A percentile compares a stretch with the other conserved stretches of the same genome.
These are phyloP conservation scores for Pseudopithomyces maydicus DNA, from an alignment of 2,329 filamentous ascomycete genomes.

Conservation along the genomic window DNA sequence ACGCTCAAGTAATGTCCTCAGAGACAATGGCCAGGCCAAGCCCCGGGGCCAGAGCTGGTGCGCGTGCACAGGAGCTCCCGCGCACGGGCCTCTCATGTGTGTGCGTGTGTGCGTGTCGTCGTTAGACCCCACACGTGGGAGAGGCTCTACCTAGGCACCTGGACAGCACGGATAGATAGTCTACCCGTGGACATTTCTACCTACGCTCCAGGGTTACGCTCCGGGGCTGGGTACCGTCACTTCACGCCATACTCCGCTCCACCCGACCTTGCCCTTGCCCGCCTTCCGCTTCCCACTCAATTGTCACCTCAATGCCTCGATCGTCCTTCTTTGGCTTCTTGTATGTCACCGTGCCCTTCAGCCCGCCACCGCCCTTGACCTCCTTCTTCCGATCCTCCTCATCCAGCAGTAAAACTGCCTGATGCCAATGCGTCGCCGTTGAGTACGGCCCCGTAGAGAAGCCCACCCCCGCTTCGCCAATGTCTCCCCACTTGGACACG, in stretches of 20 bases:
- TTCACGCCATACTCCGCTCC: slow-evolving; percentile 36
- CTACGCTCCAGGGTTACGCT: too few relatives aligned
- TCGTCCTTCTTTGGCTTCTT: slow-evolving; percentile 60
- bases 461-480: slow-evolving; percentile 65
- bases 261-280: slow-evolving; percentile 35
- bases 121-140: not conserved
- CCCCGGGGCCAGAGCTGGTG: too few relatives aligned
- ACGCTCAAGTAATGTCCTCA: too few relatives aligned
- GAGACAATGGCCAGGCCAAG: too few relatives aligned
- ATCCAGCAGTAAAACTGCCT: slow-evolving; percentile 75
- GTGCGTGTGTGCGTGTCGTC: slow-evolving; percentile 13
- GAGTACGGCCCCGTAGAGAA: slow-evolving; percentile 86
- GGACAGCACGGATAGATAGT: too few relatives aligned
- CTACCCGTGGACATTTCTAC: too few relatives aligned
- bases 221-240: too few relatives aligned
- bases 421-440: slow-evolving; percentile 87
- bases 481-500: slow-evolving; percentile 65
- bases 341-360: slow-evolving; percentile 73
- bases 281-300: slow-evolving; percentile 44
- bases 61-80: slow-evolving; percentile 32
- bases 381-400: slow-evolving; percentile 55
- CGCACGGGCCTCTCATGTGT: slow-evolving; percentile 41
- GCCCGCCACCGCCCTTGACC: slow-evolving; percentile 59
- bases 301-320: slow-evolving; percentile 46
- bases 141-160: not conserved